Percentiles rank a stretch among this genome's conserved stretches.
Conservation (phyloP, 1,284 basidiomycete genomes). For the Puccinia hordei region DNA sequence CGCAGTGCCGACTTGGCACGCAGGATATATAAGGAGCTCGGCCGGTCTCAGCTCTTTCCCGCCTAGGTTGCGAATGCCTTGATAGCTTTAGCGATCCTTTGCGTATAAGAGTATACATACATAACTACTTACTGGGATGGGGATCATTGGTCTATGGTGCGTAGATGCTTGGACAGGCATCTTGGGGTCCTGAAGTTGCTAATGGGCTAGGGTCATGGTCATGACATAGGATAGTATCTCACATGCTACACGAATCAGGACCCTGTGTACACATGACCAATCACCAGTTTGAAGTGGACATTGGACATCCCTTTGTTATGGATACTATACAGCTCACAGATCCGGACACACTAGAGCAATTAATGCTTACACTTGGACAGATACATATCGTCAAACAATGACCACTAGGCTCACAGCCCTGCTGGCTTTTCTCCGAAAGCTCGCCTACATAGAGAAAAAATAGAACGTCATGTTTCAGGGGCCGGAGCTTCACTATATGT, state of each 20-base stretch:
- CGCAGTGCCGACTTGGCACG: no score
- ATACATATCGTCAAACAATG: constrained; percentile 10
- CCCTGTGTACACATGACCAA: not conserved
- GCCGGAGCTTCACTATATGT: not conserved
- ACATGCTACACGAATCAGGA: not conserved
- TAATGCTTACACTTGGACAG: not conserved
- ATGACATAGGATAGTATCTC: not conserved
- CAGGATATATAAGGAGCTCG: no score
- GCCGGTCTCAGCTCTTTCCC: no score
- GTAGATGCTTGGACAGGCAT: no score
- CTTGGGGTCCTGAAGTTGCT: no score
- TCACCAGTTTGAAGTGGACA: not conserved
- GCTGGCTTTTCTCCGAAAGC: not conserved
- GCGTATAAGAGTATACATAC: no score
- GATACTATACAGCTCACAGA: not conserved
- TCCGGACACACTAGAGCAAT: not conserved
- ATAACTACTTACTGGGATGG: no score
- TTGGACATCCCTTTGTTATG: not conserved
- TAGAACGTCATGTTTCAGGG: not conserved
- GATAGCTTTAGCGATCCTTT: no score
- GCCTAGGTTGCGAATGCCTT: no score
- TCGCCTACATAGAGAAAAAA: not conserved
- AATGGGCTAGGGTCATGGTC: not conserved
- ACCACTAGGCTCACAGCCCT: no score
- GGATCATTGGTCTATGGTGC: no score